Conservation (phyloP, 805 yeast species). For the Wickerhamiella sergipiensis region DNA sequence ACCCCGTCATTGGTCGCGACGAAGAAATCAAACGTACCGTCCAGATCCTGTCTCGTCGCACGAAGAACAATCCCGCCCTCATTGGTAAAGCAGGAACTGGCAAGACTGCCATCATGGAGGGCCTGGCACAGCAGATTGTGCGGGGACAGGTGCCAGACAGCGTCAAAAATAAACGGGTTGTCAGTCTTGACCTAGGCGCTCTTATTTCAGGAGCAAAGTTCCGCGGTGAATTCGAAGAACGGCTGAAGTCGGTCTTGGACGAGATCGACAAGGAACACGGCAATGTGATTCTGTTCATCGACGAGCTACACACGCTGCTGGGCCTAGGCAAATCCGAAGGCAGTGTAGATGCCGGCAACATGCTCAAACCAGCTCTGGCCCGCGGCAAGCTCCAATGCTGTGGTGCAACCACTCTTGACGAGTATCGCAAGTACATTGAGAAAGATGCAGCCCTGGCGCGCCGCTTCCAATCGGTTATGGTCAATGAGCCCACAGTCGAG, state of each 20-base stretch:
- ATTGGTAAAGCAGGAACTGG: slow-evolving; percentile 98
- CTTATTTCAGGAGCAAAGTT: slow-evolving; percentile 90
- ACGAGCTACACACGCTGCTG: slow-evolving; percentile 98
- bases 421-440: slow-evolving; percentile 82
- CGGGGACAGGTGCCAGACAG: slow-evolving; percentile 91
- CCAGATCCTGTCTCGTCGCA: slow-evolving; percentile 81
- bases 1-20: slow-evolving; percentile 95
- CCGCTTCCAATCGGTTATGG: slow-evolving; percentile 77
- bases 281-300: slow-evolving; percentile 82
- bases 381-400: slow-evolving; percentile 86
- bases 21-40: slow-evolving; percentile 89
- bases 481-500: slow-evolving; percentile 78
- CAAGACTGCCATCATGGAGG: slow-evolving; percentile 93
- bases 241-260: slow-evolving; percentile 87
- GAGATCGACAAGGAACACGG: slow-evolving; percentile 82
- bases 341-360: slow-evolving; percentile 86
- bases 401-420: slow-evolving; percentile 94
- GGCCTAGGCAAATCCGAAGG: slow-evolving; percentile 98
- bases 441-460: slow-evolving; percentile 93
- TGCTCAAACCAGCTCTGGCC: slow-evolving; percentile 86
- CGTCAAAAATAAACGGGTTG: slow-evolving; percentile 71
- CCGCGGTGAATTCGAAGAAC: slow-evolving; percentile 91
- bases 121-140: slow-evolving; percentile 84
- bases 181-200: slow-evolving; percentile 77
- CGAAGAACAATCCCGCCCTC: slow-evolving; percentile 88